These are phyloP conservation scores for Ceratocystis colombiana DNA, from an alignment of 2,329 filamentous ascomycete species.

Conservation along the genomic window DNA sequence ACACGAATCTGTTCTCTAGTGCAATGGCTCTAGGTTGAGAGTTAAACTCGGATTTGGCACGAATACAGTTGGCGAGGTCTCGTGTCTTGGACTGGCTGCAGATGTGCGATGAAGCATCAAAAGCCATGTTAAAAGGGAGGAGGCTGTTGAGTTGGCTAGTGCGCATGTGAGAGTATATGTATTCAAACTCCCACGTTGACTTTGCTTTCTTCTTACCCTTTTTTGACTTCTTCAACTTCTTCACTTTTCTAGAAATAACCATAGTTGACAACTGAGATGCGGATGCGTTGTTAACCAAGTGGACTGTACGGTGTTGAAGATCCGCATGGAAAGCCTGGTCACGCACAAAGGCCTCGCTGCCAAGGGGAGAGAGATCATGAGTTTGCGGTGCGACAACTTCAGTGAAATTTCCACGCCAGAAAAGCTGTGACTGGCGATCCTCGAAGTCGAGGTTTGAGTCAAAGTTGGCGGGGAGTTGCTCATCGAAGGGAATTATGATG, in stretches of 20 bases:
- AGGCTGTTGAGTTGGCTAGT: slow-evolving; percentile 33
- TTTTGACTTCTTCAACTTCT: slow-evolving; percentile 29
- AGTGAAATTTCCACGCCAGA: slow-evolving; percentile 53
- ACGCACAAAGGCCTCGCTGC: slow-evolving; percentile 42
- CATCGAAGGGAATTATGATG: slow-evolving; percentile 56
- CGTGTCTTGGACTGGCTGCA: slow-evolving; percentile 16
- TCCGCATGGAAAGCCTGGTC: slow-evolving; percentile 53
- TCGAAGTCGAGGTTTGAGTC: slow-evolving; percentile 41
- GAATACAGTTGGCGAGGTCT: slow-evolving; percentile 34
- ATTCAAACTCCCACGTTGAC: slow-evolving; percentile 17
- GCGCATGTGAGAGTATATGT: slow-evolving; percentile 14
- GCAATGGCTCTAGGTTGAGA: slow-evolving; percentile 16
- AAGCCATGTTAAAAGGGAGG: slow-evolving; percentile 35
- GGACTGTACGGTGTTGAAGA: slow-evolving; percentile 61
- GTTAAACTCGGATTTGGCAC: slow-evolving; percentile 44
- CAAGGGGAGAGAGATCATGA: slow-evolving; percentile 17
- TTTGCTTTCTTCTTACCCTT: neutral
- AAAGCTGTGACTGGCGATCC: slow-evolving; percentile 54
- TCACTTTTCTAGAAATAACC: slow-evolving; percentile 40
- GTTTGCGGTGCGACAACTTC: slow-evolving; percentile 14
- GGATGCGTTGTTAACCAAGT: slow-evolving; percentile 53
- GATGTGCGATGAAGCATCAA: slow-evolving; percentile 10
- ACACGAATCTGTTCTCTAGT: slow-evolving; percentile 51
- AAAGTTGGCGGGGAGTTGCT: slow-evolving; percentile 29
- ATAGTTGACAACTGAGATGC: slow-evolving; percentile 45